Base-by-base conservation (phyloP, 1,139 yeast genomes). In the Magnusiomyces suaveolens region DNA sequence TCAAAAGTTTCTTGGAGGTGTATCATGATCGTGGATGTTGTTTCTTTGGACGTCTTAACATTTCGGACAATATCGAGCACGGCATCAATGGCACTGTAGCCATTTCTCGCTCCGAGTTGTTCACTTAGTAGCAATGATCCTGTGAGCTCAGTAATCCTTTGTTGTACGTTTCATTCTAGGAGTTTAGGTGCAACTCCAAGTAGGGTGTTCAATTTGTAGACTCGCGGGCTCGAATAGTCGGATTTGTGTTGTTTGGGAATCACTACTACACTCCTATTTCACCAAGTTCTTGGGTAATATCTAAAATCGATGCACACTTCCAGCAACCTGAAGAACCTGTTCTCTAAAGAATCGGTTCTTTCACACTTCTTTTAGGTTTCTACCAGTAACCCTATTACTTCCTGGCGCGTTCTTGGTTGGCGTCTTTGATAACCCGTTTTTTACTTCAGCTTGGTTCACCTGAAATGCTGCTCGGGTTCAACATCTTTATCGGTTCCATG, bases 1-100 rank as follows among this genome's bases (percentile, higher is more conserved):
- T 58, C 60, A 43, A 59, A 59, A 3, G 61, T 62, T 2, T 59
- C 60, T 50, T 56, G 52, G 50, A 54, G 49, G 52, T 55, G 61
- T 10, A 57, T 57, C 46, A 52, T 25, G 46, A 58, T 36, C 18
- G 48, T 38, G 1, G 44, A 33, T 25, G 54, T 36, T 54, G 56
- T 20, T 46, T 25, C 14, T 21, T 33, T 2, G 54, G 57, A 24
- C 54, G 44, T 6, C 14, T 33, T 18, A 18, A 32, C 29, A 33
- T 36, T 14, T 53, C 36, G 43, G 14, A 57, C 59, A 29, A 29
- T 6, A 12, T 29, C 33, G 6, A 29, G 12, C 10, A 29, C 33
- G 6, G 33, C 12, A 29, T 29, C 33, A 6, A 12, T 29, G 12
- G 33, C 33, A 29, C 12, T 29, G 33, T 29, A 29, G 6, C 33